Base-by-base conservation (phyloP, 306 rosid species). In the Vigna trinervia region DNA sequence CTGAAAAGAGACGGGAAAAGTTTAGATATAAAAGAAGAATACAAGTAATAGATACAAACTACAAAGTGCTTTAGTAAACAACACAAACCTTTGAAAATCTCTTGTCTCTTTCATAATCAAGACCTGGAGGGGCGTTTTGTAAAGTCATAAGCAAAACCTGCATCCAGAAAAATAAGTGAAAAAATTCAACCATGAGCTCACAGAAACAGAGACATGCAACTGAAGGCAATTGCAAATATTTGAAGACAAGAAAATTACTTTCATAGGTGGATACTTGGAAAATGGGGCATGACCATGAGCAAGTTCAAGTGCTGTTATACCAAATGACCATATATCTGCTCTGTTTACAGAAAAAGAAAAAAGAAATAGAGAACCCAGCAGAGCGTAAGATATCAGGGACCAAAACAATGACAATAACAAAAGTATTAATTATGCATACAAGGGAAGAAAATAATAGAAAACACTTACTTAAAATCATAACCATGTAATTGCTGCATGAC, bases 201-300 rank as follows among this genome's bases (percentile, higher is more conserved):
- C 32, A 61, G 46, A 22, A 8, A 60, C 39, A 1, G 28, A 34
- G 46, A 73, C 63, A 61, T 43, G 62, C 12, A 69, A 62, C 63
- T n/a, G 66, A 63, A 53, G 32, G 80, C 36, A 45, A 56, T 48
- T 34, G 60, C 74, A 71, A 66, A 54, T 46, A 63, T 67, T 45
- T 14, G 63, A 82, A 63, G 77, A 77, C 45, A 64, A 73, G 78
- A 75, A 78, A 78, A 75, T 89, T 94, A 94, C 98, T 85, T 94
- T 94, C 97, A 90, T 92, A 0, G 98, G 97, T 38, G 98, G 98
- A 84, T 94, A 90, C 85, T 92, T 94, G 64, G 98, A 94, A 92
- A 92, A 94, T 43, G 98, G 98, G 73, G 98, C 97, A 82, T 94
- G 98, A 32, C 98, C 98, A 81, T 94, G 98, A 69, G 98, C 98